Conservation (phyloP, 306 rosid species). For the Medicago arabica region DNA sequence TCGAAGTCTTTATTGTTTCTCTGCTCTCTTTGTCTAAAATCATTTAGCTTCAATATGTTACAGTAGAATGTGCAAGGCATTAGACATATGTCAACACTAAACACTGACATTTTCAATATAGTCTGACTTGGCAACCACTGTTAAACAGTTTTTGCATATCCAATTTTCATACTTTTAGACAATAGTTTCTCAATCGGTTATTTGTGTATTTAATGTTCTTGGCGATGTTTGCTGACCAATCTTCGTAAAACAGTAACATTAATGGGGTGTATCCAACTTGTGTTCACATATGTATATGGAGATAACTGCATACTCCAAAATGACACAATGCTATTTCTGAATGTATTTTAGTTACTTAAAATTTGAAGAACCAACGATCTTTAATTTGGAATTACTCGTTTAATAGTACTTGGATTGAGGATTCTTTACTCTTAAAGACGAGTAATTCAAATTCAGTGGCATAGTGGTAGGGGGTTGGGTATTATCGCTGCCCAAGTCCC, state of each 20-base stretch:
- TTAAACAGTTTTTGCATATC: background rate
- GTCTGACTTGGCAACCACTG: background rate
- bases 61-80: background rate
- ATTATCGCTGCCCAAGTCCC: background rate
- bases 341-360: background rate
- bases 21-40: background rate
- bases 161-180: background rate
- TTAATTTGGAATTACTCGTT: background rate
- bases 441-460: slow-evolving; percentile 3
- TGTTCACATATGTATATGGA: background rate
- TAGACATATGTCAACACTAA: background rate
- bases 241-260: no score
- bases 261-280: background rate
- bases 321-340: background rate
- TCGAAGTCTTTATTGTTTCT: background rate
- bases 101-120: background rate
- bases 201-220: no score
- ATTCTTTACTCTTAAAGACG: background rate
- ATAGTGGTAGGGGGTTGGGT: background rate
- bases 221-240: no score
- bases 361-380: background rate
- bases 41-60: background rate
- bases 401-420: background rate
- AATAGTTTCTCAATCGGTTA: no score
- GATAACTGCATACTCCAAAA: background rate